Percentiles rank a stretch among this genome's conserved stretches.
phyloP scores from a whole-genome alignment of 352 stramenopile species.

The Pythium brachiatum region DNA sequence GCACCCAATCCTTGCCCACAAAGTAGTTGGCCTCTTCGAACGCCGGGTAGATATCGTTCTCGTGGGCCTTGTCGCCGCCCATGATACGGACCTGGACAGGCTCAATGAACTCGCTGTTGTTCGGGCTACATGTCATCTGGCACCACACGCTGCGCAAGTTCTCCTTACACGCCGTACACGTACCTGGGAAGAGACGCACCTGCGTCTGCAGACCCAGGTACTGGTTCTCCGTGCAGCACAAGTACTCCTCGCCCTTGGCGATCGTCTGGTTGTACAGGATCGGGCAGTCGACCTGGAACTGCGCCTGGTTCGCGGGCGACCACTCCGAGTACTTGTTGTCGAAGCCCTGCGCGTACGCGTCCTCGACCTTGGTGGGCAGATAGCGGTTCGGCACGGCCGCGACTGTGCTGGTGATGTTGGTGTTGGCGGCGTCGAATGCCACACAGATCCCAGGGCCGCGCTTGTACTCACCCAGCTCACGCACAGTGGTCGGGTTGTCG shows the following conservation, averaged over 20 bases:
- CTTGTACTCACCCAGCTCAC: conserved; percentile 51
- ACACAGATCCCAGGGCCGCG: conserved; percentile 46
- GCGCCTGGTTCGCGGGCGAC: conserved; percentile 47
- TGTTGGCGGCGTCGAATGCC: conserved; percentile 63
- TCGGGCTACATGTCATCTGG: conserved; percentile 78
- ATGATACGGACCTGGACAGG: conserved; percentile 65
- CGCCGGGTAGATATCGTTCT: conserved; percentile 55
- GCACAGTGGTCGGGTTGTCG: conserved; percentile 43
- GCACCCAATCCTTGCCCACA: conserved; percentile 57
- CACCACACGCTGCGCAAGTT: conserved; percentile 80
- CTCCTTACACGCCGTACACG: conserved; percentile 69
- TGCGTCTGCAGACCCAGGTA: conserved; percentile 60
- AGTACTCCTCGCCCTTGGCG: conserved; percentile 40
- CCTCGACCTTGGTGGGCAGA: conserved; percentile 52
- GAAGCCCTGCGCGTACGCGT: conserved; percentile 54
- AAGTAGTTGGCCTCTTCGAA: conserved; percentile 73
- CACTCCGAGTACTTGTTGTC: conserved; percentile 75
- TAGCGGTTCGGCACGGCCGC: conserved; percentile 58
- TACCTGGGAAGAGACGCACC: conserved; percentile 47
- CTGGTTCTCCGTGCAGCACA: conserved; percentile 82
- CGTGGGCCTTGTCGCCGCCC: conserved; percentile 44
- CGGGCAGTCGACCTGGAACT: conserved; percentile 68
- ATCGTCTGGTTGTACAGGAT: conserved; percentile 71
- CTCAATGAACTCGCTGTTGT: conserved; percentile 75
- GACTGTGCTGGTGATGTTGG: conserved; percentile 35